Evolutionary conservation across 2,329 filamentous ascomycete genomes (phyloP).

Genomic region (Furcasterigmium furcatum): DNA sequence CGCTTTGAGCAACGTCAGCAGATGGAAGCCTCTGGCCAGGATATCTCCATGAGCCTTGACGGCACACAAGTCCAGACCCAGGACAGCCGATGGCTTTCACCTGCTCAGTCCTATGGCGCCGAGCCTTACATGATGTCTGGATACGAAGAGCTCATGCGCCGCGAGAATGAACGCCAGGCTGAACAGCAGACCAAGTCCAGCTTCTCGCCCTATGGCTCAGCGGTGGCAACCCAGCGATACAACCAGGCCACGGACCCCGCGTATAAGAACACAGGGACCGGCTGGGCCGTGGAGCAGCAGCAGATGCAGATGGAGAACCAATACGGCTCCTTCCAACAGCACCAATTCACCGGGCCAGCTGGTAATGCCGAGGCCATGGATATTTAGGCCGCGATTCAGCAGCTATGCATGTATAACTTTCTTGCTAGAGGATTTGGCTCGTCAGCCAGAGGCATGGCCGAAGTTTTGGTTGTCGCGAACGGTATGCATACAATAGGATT

Average conservation of each 20-base stretch:
- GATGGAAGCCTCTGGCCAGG: slow-evolving; percentile 2
- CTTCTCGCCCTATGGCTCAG: slow-evolving; percentile 40
- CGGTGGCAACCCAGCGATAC: slow-evolving; percentile 24
- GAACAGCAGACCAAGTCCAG: slow-evolving; percentile 28
- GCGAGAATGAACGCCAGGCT: slow-evolving; percentile 51
- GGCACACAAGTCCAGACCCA: slow-evolving; percentile 43
- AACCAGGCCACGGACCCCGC: slow-evolving; percentile 60
- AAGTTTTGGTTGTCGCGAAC: too few species aligned
- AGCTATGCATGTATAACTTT: too few species aligned
- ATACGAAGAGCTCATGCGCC: slow-evolving; percentile 67
- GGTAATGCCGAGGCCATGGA: slow-evolving; percentile 48
- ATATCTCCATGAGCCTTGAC: slow-evolving; percentile 48
- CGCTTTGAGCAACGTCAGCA: slow-evolving; percentile 52
- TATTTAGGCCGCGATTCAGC: slow-evolving; percentile 29
- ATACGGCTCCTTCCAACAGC: slow-evolving; percentile 61
- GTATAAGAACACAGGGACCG: slow-evolving; percentile 45
- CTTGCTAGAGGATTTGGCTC: too few species aligned
- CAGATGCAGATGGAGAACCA: slow-evolving; percentile 63
- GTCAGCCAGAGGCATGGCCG: too few species aligned
- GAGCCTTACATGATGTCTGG: slow-evolving; percentile 86
- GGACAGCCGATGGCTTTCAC: slow-evolving; percentile 49
- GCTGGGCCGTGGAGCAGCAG: slow-evolving; percentile 23
- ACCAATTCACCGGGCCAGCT: slow-evolving; percentile 37
- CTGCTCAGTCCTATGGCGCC: slow-evolving; percentile 38
- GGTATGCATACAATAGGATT: too few species aligned